Evolutionary conservation across 1,284 basidiomycete species (phyloP), one percentile per base, ranked within the genome.

Genomic region (Apiotrichum akiyoshidainum): DNA sequence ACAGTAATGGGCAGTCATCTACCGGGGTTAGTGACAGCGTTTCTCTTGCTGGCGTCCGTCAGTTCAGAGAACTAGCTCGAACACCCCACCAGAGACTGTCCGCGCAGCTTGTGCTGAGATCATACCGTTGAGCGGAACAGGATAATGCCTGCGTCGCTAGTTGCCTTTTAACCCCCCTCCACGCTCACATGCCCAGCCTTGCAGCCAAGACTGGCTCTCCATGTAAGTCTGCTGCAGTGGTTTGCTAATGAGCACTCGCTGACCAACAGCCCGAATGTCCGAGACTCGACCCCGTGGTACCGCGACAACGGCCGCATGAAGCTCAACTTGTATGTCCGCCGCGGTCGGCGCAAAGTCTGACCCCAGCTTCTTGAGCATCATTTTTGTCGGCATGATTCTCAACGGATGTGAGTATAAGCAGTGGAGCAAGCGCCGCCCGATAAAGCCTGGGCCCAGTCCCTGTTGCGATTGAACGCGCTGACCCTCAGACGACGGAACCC

Each of bases 121-220:
- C 67, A 79, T 72, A 79, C 78, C 78, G 78, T 78, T 68, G 65
- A 79, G 77, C 76, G 74, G 78, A 79, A 62, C 77, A 77, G 76
- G 77, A 72, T 77, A 76, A 77, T 76, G 70, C 77, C 75, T 78
- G 78, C 78, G 77, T 74, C 75, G 76, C 76, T 70, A 78, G 74
- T 75, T 77, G 74, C 68, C 68, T 63, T 58, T 63, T 56, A 57
- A 22, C 53, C 55, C 45, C 37, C 59, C 57, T 57, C 52, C 57
- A 57, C 62, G 63, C 66, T 75, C 65, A 71, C 63, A 45, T 53
- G 52, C 45, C 44, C 59, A 62, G 64, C 55, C 55, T 50, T 66
- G 49, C 9, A 37, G 39, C 46, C 60, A 59, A 44, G 69, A 76
- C 55, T 77, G 76, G 76, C 71, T 69, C 19, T 57, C 59, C n/a